phyloP scores from a whole-genome alignment of 129 eudicot species.

The Helichrysum umbraculigerum region DNA sequence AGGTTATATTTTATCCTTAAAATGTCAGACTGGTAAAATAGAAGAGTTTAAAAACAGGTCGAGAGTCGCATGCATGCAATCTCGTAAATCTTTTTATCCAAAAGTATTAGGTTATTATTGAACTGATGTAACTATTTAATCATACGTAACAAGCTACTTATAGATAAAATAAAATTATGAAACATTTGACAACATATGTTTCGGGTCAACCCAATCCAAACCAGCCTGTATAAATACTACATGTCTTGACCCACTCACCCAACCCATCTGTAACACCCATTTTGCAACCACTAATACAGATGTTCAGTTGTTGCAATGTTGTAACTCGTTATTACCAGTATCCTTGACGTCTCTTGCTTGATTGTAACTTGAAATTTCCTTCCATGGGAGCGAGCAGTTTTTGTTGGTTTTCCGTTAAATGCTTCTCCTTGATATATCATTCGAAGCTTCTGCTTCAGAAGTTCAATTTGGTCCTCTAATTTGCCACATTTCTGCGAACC shows the following conservation, averaged over 20 bases:
- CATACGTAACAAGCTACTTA: too few species aligned
- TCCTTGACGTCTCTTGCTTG: slow-evolving; percentile 79
- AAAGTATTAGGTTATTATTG: too few species aligned
- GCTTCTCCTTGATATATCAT: slow-evolving; percentile 76
- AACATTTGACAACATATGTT: too few species aligned
- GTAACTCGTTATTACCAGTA: slow-evolving; percentile 52
- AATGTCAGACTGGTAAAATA: too few species aligned
- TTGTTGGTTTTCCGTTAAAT: slow-evolving; percentile 79
- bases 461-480: slow-evolving; percentile 64
- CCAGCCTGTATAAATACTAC: background rate
- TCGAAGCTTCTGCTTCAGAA: slow-evolving; percentile 62
- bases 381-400: slow-evolving; percentile 89
- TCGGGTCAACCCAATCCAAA: too few species aligned
- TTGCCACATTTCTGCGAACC: slow-evolving; percentile 70
- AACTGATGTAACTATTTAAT: too few species aligned
- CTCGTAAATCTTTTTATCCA: too few species aligned
- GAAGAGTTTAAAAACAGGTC: too few species aligned
- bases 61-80: too few species aligned
- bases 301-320: background rate
- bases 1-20: too few species aligned
- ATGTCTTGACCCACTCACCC: background rate
- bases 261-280: background rate
- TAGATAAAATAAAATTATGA: too few species aligned
- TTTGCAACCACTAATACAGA: background rate
- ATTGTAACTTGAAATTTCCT: slow-evolving; percentile 77